Base-by-base conservation (phyloP, 257 asterid genomes). In the Oldenlandia corymbosa region DNA sequence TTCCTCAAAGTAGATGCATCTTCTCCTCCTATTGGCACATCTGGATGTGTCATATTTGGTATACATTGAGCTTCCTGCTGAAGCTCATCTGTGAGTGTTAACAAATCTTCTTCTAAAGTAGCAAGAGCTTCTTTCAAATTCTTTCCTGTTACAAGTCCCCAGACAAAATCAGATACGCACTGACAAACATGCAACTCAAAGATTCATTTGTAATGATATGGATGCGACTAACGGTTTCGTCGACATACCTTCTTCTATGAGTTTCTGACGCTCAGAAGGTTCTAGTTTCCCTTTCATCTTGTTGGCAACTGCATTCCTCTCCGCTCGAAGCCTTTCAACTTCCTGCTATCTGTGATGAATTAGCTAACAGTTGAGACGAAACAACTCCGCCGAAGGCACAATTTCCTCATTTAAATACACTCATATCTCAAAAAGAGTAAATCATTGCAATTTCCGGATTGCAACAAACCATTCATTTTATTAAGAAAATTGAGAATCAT, bases 21-120 rank as follows among this genome's bases (percentile, higher is more conserved):
- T 72, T 90, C 99, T 56, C 95, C 90, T 6, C 99, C 99, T n/a
- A 80, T 48, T 0, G 97, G 99, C 41, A 73, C 99, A 81, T 85
- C 88, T 30, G 96, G 96, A 84, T 93, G 97, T 7, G 97, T 93
- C 90, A 93, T 90, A 80, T 93, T 93, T 67, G 99, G 99, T 71
- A 93, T 86, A 68, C 83, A 78, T 71, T 90, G 96, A 68, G 97
- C 99, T 85, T 85, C 96, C 69, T 75, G 83, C 76, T 90, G 97
- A 62, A 93, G 87, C 70, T 85, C 83, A 46, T 90, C 95, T 0
- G 96, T 87, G 24, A 93, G 88, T 57, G 78, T 87, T 57, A 90
- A 68, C 56, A 90, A 83, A 74, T 90, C 85, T 76, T 85, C 97
- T 80, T 93, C 97, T 73, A 89, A 73, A 42, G 88, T 78, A 67